phyloP scores from a whole-genome alignment of 1,139 yeast species.

The Geotrichum candidum region DNA sequence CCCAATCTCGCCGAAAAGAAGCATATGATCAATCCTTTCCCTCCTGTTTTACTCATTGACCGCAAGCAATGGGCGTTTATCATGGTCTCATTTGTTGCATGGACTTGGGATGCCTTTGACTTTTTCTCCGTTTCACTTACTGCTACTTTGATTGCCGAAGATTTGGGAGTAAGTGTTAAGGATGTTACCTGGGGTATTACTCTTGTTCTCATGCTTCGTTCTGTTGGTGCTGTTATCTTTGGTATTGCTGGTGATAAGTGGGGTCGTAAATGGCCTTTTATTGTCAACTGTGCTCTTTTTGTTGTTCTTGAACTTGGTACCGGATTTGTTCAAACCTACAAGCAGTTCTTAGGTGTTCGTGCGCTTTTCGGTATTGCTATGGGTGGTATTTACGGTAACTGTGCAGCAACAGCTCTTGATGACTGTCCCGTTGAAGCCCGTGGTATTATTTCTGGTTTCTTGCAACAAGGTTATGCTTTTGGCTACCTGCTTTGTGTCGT shows the following conservation, averaged over 20 bases:
- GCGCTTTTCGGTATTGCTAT: constrained; percentile 62
- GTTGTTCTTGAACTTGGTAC: constrained; percentile 61
- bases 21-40: constrained; percentile 47
- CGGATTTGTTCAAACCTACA: constrained; percentile 60
- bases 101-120: constrained; percentile 80
- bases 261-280: constrained; percentile 70
- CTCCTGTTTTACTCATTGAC: constrained; percentile 44
- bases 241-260: constrained; percentile 62
- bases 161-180: constrained; percentile 46
- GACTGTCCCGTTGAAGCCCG: constrained; percentile 56
- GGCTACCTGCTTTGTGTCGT: constrained; percentile 61
- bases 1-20: constrained; percentile 29
- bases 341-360: constrained; percentile 64
- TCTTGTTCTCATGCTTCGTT: constrained; percentile 68
- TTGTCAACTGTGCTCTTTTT: constrained; percentile 48
- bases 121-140: constrained; percentile 65
- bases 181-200: constrained; percentile 78
- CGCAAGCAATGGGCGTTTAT: constrained; percentile 56
- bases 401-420: constrained; percentile 63
- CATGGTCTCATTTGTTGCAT: constrained; percentile 56
- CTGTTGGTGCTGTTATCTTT: constrained; percentile 69
- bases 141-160: constrained; percentile 49
- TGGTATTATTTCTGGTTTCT: constrained; percentile 59
- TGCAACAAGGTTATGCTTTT: constrained; percentile 70
- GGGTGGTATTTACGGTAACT: constrained; percentile 68